Conservation (phyloP, 1,284 basidiomycete genomes). For the Sanguinoderma infundibulare region DNA sequence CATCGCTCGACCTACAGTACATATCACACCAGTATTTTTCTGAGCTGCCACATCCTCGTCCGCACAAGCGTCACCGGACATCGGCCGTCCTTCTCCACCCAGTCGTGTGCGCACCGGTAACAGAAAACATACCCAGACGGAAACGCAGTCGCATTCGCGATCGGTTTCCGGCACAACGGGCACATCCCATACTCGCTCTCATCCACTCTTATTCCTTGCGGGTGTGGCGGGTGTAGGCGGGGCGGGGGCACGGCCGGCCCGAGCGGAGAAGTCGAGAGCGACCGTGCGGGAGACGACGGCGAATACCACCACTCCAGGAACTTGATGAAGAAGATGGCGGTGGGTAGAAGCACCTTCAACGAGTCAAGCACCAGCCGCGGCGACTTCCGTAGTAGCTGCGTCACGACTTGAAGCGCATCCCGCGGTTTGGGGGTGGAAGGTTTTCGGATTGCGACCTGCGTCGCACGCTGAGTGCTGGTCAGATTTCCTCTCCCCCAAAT, state of each 20-base stretch:
- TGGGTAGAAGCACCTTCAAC: constrained; percentile 84
- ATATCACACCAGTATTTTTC: constrained; percentile 81
- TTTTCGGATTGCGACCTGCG: constrained; percentile 22
- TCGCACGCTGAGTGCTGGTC: constrained; percentile 34
- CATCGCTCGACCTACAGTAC: not conserved
- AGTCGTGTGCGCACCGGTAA: constrained; percentile 90
- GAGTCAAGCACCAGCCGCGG: constrained; percentile 75
- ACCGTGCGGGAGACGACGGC: constrained; percentile 84
- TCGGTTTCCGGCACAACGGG: constrained; percentile 76
- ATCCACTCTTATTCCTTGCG: constrained; percentile 64
- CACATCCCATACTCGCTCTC: constrained; percentile 78
- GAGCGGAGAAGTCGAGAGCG: constrained; percentile 60
- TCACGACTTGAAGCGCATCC: constrained; percentile 47
- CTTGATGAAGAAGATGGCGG: constrained; percentile 95
- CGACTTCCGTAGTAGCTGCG: constrained; percentile 51
- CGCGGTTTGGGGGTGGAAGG: constrained; percentile 34
- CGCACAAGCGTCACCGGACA: constrained; percentile 90
- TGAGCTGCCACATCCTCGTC: constrained; percentile 78
- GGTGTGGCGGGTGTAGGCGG: constrained; percentile 73
- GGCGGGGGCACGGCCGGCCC: constrained; percentile 79
- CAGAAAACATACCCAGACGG: constrained; percentile 96
- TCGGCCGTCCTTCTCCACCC: constrained; percentile 76
- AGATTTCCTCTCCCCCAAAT: not conserved
- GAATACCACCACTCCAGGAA: constrained; percentile 99
- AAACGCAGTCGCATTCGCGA: constrained; percentile 90